phyloP scores from a whole-genome alignment of 257 asterid species.

The Perilla frutescens region DNA sequence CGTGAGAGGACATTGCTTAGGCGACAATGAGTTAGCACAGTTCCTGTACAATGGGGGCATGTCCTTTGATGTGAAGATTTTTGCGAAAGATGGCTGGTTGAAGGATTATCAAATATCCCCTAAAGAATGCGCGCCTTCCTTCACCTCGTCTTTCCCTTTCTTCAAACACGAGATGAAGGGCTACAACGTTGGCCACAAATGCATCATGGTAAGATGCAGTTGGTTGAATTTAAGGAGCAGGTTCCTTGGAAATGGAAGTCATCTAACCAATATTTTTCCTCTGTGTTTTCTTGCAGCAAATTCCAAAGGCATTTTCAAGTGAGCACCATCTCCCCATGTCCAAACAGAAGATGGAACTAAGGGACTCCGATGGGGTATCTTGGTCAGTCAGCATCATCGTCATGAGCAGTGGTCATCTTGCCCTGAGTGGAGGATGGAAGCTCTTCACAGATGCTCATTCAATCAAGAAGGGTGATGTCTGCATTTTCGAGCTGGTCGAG shows the following conservation, averaged over 20 bases:
- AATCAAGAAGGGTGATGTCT: conserved; percentile 33
- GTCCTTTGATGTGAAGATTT: conserved; percentile 43
- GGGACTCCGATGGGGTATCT: conserved; percentile 14
- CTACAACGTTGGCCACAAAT: conserved; percentile 14
- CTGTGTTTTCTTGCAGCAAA: conserved; percentile 24
- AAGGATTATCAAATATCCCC: neutral
- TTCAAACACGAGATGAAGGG: conserved; percentile 27
- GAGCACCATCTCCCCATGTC: conserved; percentile 16
- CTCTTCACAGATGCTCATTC: conserved; percentile 32
- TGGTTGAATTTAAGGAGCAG: neutral
- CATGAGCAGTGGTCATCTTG: neutral
- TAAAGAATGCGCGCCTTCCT: neutral
- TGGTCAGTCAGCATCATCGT: neutral
- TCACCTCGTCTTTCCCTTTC: conserved; percentile 30
- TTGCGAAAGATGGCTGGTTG: neutral
- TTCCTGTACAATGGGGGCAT: conserved; percentile 42
- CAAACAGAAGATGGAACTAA: neutral
- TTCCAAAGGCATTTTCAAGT: conserved; percentile 25
- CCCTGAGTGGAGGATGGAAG: conserved; percentile 40
- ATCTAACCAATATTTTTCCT: neutral
- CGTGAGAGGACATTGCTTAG: conserved; percentile 26
- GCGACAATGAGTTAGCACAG: conserved; percentile 11
- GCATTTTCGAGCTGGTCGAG: conserved; percentile 39
- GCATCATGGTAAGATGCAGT: conserved; percentile 33
- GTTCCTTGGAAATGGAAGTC: neutral